Percentiles rank a stretch among this genome's conserved stretches.
phyloP scores from a whole-genome alignment of 139 green algal genomes.

The Volvox africanus region DNA sequence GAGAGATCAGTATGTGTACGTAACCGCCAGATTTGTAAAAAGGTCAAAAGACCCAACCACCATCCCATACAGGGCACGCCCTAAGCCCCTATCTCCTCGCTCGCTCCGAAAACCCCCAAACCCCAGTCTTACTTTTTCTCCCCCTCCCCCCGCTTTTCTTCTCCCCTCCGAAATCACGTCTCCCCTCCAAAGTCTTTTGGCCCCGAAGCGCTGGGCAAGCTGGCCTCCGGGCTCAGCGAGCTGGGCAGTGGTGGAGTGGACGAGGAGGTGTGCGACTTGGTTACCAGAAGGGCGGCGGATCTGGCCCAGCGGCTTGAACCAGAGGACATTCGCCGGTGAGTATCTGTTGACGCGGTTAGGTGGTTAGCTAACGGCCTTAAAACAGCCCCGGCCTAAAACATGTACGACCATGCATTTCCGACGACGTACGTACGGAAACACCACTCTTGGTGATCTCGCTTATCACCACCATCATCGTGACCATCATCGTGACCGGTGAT shows the following conservation, averaged over 20 bases:
- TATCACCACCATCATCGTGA: no score
- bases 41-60: no score
- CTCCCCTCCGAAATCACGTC: background rate
- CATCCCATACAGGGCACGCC: no score
- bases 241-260: background rate
- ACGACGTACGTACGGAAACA: background rate
- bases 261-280: background rate
- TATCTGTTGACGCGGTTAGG: background rate
- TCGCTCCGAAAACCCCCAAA: no score
- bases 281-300: background rate
- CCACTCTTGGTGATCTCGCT: background rate
- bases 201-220: constrained; percentile 38
- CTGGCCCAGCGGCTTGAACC: background rate
- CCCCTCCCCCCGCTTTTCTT: background rate
- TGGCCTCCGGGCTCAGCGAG: background rate
- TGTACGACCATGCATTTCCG: background rate
- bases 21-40: no score
- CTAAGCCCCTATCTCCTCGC: no score
- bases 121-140: no score
- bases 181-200: background rate
- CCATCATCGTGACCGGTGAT: background rate
- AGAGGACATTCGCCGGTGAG: constrained; percentile 16
- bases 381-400: background rate
- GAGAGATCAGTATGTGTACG: no score
- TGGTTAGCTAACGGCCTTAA: background rate